Base-by-base conservation (phyloP, 169 alveolate genomes). In the Cryptosporidium ubiquitum region DNA sequence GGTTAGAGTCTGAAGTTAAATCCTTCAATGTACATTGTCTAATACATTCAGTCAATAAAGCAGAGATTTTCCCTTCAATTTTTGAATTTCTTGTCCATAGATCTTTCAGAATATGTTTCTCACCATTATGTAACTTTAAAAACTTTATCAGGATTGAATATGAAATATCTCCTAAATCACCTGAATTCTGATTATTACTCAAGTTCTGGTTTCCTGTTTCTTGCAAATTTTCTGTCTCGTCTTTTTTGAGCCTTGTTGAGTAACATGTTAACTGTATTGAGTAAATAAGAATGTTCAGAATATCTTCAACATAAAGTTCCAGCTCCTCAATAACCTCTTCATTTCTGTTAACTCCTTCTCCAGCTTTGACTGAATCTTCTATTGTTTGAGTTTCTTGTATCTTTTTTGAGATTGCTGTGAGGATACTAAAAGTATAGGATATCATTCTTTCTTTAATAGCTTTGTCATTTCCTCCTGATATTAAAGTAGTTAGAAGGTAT, bases 231-330 rank as follows among this genome's bases (percentile, higher is more conserved):
- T 52, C 68, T 26, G 42, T 26, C 33, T 52, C 51, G 4, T 9
- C 49, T 31, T 18, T 57, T 31, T 23, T 79, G 26, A 79, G 55
- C 35, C 58, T 79, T 16, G 89, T 35, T 9, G 79, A 79, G 68
- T 79, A 79, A 44, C 89, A 58, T 26, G 89, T 61, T 20, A 79
- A 55, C 26, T 79, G 89, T 44, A 79, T 31, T 0, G 73, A n/a
- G 64, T 64, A 61, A 37, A 64, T 58, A 14, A 79, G 12, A 42
- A 79, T 64, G 52, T 79, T 79, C 10, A 79, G 47, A n/a, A 66
- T 64, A 31, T 79, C 89, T 31, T 61, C 73, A n/a, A 64, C 89
- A 39, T 66, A 79, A 18, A 61, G 33, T 39, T 35, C 61, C 35
- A 61, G 47, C 55, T 79, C 89, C 37, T 79, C 89, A 2, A 18